phyloP scores from a whole-genome alignment of 2,329 filamentous ascomycete genomes.

The Alternaria alternata region DNA sequence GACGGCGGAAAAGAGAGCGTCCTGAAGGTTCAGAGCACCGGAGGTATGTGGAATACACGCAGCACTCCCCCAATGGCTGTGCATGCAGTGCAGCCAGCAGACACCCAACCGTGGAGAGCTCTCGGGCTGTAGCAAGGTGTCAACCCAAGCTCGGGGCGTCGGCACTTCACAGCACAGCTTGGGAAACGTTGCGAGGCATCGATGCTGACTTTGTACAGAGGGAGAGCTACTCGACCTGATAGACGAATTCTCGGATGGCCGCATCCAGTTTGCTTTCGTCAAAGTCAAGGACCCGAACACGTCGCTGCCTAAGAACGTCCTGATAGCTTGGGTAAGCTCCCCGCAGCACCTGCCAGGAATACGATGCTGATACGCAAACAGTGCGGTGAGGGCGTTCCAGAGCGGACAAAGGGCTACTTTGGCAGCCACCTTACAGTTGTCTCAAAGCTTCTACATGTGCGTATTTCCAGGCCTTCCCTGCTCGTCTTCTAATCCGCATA shows the following conservation, averaged over 20 bases:
- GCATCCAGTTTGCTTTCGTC: slow-evolving; percentile 95
- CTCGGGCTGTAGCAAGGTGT: slow-evolving; percentile 6
- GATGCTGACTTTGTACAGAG: slow-evolving; percentile 63
- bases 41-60: slow-evolving; percentile 65
- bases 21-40: slow-evolving; percentile 90
- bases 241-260: slow-evolving; percentile 96
- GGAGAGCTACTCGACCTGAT: slow-evolving; percentile 89
- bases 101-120: slow-evolving; percentile 2
- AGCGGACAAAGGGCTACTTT: slow-evolving; percentile 98
- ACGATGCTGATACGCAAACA: slow-evolving; percentile 34
- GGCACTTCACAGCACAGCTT: slow-evolving; percentile 6
- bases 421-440: slow-evolving; percentile 91
- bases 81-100: neutral
- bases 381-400: slow-evolving; percentile 98
- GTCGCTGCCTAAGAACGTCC: slow-evolving; percentile 84
- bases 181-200: neutral
- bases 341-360: neutral
- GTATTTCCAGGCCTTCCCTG: slow-evolving; percentile 25
- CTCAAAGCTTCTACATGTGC: slow-evolving; percentile 85
- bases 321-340: slow-evolving; percentile 80
- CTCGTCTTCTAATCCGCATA: slow-evolving; percentile 46
- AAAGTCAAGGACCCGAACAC: slow-evolving; percentile 97
- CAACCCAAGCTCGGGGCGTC: slow-evolving; percentile 25
- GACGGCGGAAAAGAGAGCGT: slow-evolving; percentile 91
- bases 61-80: slow-evolving; percentile 12